Conservation (phyloP, 1,284 basidiomycete genomes). For the Grifola frondosa region DNA sequence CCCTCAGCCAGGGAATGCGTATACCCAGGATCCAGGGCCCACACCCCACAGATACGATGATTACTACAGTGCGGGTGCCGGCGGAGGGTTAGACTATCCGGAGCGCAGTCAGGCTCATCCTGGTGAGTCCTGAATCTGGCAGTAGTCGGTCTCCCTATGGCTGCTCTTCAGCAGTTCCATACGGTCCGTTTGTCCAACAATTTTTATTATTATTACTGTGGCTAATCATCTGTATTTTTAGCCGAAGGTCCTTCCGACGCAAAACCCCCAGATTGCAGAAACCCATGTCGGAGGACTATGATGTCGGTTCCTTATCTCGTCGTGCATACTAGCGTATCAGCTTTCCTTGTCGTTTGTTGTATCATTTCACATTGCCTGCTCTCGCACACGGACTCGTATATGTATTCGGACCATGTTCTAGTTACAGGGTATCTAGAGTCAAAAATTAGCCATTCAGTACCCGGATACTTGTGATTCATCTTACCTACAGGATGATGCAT, state of each 20-base stretch:
- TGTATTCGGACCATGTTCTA: no score
- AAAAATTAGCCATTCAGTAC: no score
- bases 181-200: conserved; percentile 19
- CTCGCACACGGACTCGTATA: conserved; percentile 16
- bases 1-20: conserved; percentile 35
- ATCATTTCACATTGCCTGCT: conserved; percentile 3
- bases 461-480: background rate
- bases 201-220: conserved; percentile 1
- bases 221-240: conserved; percentile 30
- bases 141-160: conserved; percentile 10
- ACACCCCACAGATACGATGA: conserved; percentile 37
- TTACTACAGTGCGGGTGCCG: conserved; percentile 23
- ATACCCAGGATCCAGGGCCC: conserved; percentile 45
- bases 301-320: conserved; percentile 9
- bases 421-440: no score
- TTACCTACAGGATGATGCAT: background rate
- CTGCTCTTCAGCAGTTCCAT: conserved; percentile 19
- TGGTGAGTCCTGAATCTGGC: conserved; percentile 41
- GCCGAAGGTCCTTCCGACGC: conserved; percentile 54
- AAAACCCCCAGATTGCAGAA: conserved; percentile 48
- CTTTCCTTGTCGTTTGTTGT: conserved; percentile 2
- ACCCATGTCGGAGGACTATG: conserved; percentile 26
- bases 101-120: conserved; percentile 46
- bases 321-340: conserved; percentile 10
- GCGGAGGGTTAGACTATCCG: conserved; percentile 37